phyloP scores from a whole-genome alignment of 169 alveolate species.

The Cryptosporidium sp. region DNA sequence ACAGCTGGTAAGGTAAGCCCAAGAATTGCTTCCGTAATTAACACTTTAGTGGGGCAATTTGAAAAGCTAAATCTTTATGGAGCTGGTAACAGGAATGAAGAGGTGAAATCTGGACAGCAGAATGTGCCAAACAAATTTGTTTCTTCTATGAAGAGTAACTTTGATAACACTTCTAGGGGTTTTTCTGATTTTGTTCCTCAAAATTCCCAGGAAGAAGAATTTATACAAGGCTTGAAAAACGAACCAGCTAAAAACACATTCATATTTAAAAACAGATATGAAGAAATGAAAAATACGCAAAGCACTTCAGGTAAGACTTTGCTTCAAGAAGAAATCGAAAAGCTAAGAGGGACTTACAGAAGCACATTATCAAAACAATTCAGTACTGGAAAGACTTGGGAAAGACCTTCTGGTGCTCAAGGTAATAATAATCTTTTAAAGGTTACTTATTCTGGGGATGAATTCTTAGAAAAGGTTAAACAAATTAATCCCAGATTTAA shows the following conservation, averaged over 20 bases:
- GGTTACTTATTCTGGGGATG: not conserved
- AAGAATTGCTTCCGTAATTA: conserved; percentile 66
- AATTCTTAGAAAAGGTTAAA: conserved; percentile 6
- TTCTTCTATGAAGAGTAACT: conserved; percentile 13
- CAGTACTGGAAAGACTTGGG: conserved; percentile 43
- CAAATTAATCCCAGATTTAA: conserved; percentile 4
- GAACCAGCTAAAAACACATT: conserved; percentile 35
- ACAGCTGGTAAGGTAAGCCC: conserved; percentile 68
- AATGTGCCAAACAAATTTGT: conserved; percentile 8
- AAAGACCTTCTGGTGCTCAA: not conserved
- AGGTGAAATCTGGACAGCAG: not conserved
- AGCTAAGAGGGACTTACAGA: conserved; percentile 60
- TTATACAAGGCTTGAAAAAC: not conserved
- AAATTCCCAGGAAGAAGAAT: conserved; percentile 24
- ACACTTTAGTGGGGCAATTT: conserved; percentile 41
- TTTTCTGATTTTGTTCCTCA: conserved; percentile 30
- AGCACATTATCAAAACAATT: conserved; percentile 30
- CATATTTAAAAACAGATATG: conserved; percentile 40
- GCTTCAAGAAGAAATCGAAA: conserved; percentile 50
- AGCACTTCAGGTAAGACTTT: conserved; percentile 47
- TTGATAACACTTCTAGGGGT: not conserved
- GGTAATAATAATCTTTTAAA: not conserved
- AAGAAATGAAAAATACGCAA: conserved; percentile 49
- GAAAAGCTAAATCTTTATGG: conserved; percentile 56
- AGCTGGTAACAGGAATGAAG: conserved; percentile 4